phyloP scores from a whole-genome alignment of 1,284 basidiomycete genomes.

The Retiboletus flavoniger region DNA sequence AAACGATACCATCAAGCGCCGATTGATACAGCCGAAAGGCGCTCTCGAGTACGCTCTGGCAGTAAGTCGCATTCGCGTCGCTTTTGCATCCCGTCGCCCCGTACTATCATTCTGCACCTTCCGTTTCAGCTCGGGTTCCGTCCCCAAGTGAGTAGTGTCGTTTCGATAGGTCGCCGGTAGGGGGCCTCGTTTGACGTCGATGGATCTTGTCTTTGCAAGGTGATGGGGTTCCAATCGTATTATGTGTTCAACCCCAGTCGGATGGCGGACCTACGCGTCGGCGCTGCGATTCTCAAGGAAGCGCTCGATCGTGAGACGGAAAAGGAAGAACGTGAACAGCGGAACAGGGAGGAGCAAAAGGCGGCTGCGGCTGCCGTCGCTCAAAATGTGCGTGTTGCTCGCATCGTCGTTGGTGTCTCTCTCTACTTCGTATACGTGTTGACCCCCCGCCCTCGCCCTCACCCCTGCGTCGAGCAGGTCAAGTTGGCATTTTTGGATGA shows the following conservation, averaged over 20 bases:
- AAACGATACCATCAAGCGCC: slow-evolving; percentile 62
- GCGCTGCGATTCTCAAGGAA: slow-evolving; percentile 63
- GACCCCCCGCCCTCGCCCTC: neutral
- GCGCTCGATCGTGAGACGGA: slow-evolving; percentile 51
- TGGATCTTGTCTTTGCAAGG: slow-evolving; percentile 23
- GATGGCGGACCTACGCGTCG: slow-evolving; percentile 57
- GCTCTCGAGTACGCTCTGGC: slow-evolving; percentile 75
- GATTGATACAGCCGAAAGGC: slow-evolving; percentile 63
- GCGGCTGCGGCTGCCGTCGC: slow-evolving; percentile 51
- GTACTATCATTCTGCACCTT: neutral
- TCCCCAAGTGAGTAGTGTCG: slow-evolving; percentile 46
- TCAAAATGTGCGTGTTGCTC: slow-evolving; percentile 44
- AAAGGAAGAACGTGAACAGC: slow-evolving; percentile 51
- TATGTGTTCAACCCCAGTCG: slow-evolving; percentile 60
- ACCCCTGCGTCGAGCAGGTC: slow-evolving; percentile 43
- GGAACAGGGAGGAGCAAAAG: slow-evolving; percentile 54
- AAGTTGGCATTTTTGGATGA: slow-evolving; percentile 75
- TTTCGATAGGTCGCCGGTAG: neutral
- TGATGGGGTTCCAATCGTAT: slow-evolving; percentile 57
- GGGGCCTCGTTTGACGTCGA: neutral
- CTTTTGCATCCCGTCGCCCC: neutral
- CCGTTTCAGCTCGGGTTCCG: slow-evolving; percentile 64
- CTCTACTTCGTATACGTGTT: neutral
- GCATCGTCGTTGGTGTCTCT: neutral
- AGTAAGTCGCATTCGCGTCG: slow-evolving; percentile 40